Evolutionary conservation across 176 grass and related monocot species (phyloP).

Genomic region (Secale cereale): DNA sequence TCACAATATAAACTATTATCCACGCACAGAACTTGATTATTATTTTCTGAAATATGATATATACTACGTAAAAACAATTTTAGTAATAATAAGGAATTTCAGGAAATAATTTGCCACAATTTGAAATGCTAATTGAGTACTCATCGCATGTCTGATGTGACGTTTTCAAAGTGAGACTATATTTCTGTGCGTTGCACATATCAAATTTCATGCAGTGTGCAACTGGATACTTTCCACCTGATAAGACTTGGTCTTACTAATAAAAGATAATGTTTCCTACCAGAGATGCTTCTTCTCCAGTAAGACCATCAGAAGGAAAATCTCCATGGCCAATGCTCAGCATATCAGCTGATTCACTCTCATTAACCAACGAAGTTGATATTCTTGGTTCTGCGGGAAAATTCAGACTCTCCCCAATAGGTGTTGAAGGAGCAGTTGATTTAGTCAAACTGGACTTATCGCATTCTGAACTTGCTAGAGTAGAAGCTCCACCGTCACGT

Average conservation of each 20-base stretch:
- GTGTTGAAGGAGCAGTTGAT: constrained; percentile 73
- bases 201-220: neutral
- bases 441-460: constrained; percentile 85
- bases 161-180: neutral
- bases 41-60: constrained; percentile 10
- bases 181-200: neutral
- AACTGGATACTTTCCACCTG: neutral
- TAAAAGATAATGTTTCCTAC: constrained; percentile 43
- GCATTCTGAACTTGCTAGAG: constrained; percentile 75
- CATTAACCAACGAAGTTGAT: constrained; percentile 68
- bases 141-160: neutral
- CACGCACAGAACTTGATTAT: constrained; percentile 4
- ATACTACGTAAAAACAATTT: no score
- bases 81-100: neutral
- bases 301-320: constrained; percentile 53
- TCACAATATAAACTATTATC: neutral
- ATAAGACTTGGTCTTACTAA: constrained; percentile 9
- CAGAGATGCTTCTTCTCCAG: constrained; percentile 56
- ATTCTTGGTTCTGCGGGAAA: constrained; percentile 67
- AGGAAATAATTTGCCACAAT: neutral
- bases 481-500: constrained; percentile 61
- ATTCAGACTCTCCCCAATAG: constrained; percentile 77
- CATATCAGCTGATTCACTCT: constrained; percentile 67
- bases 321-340: constrained; percentile 58
- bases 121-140: neutral